Percentiles rank a stretch among this genome's conserved stretches.
Evolutionary conservation across 345 rosid species (phyloP).

Genomic region (Citrus maxima): DNA sequence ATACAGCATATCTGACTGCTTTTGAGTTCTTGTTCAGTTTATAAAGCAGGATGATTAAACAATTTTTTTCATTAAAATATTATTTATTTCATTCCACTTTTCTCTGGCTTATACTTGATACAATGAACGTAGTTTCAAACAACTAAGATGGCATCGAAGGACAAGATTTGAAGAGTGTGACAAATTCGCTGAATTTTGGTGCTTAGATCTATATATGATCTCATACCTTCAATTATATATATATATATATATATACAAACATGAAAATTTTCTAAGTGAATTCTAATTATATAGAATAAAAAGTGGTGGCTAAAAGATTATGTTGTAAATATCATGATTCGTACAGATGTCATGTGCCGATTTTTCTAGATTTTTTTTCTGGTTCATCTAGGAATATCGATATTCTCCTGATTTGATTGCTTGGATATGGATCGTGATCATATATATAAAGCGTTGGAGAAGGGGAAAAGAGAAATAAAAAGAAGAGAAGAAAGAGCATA

Average conservation of each 20-base stretch:
- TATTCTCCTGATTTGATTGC: not conserved
- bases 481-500: not conserved
- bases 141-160: not conserved
- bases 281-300: not conserved
- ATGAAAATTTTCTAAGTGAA: not conserved
- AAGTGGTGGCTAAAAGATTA: not conserved
- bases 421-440: not conserved
- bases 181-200: not conserved
- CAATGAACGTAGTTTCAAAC: conserved; percentile 9
- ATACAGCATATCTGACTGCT: not conserved
- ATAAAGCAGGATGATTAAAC: not conserved
- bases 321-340: not conserved
- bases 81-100: not conserved
- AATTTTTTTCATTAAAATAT: not conserved
- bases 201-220: not conserved
- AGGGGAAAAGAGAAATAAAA: not conserved
- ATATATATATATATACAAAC: not conserved
- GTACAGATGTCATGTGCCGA: not conserved
- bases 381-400: not conserved
- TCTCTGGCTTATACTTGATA: not conserved
- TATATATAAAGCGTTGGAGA: no score
- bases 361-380: not conserved
- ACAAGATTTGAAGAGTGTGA: not conserved
- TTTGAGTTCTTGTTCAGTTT: not conserved
- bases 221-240: not conserved